Conservation (phyloP, 2,329 filamentous ascomycete species). For the Graphiopsis chlorocephala region DNA sequence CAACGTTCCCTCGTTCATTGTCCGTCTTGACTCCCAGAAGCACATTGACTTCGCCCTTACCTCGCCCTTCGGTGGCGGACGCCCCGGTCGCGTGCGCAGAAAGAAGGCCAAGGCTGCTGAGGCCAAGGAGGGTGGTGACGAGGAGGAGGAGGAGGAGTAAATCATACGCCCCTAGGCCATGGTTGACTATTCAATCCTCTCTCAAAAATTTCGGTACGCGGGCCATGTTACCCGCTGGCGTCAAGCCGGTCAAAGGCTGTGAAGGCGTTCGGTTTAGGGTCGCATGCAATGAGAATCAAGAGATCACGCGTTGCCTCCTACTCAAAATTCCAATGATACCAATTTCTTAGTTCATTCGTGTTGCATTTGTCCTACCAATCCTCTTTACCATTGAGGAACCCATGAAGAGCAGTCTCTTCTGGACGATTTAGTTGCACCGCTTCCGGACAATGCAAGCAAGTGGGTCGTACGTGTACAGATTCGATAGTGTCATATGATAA, state of each 20-base stretch:
- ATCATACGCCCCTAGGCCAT: conserved; percentile 22
- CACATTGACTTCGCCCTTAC: conserved; percentile 99
- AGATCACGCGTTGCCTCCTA: conserved; percentile 15
- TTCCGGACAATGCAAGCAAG: no score
- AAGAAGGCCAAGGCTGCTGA: conserved; percentile 99
- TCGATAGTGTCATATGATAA: neutral
- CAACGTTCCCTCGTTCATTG: conserved; percentile 99
- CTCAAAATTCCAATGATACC: conserved; percentile 15
- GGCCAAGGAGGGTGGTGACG: conserved; percentile 74
- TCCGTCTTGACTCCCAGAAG: conserved; percentile 99
- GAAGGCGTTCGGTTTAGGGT: conserved; percentile 15
- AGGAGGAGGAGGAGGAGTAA: conserved; percentile 63
- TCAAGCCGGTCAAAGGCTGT: conserved; percentile 8
- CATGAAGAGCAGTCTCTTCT: no score
- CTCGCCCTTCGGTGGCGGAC: conserved; percentile 96
- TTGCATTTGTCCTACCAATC: no score
- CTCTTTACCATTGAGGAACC: no score
- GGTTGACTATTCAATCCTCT: conserved; percentile 23
- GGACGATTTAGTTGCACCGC: no score
- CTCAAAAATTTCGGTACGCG: conserved; percentile 18
- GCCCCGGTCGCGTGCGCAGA: conserved; percentile 94
- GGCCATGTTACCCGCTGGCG: conserved; percentile 15
- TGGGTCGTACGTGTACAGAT: no score
- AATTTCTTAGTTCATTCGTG: conserved; percentile 1
- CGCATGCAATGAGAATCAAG: conserved; percentile 13